Evolutionary conservation across 345 rosid genomes (phyloP), one percentile per base, ranked within the genome.

Genomic region (Gossypium herbaceum): DNA sequence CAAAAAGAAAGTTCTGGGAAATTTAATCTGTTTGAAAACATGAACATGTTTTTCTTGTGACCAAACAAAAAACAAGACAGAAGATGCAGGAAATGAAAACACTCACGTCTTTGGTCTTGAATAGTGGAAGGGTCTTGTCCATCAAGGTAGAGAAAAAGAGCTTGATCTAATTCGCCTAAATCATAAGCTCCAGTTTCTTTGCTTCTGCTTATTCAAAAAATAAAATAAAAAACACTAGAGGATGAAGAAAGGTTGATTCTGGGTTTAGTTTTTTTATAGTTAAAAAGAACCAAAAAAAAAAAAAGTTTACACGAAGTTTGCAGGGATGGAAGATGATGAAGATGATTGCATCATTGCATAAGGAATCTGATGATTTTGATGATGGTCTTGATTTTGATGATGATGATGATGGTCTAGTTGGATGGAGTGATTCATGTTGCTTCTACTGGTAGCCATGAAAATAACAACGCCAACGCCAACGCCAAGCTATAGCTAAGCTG

Each of bases 121-220:
- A 78, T 68, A 73, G 82, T 72, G 55, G 94, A 71, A 48, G 81
- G 82, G 61, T 91, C 92, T 77, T 94, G 94, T 78, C 97, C 99
- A 78, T 93, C 97, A 51, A 96, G 88, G 86, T 96, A 93, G 52
- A 92, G 94, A 75, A 96, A 89, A 76, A 96, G 94, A 24, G 98
- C 92, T 87, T 89, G 97, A 88, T 96, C 99, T 74, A 96, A 81
- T 78, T 96, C 99, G 70, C 92, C 97, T 81, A 96, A 68, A 81
- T 89, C 97, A 81, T 90, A 91, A n/a, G 81, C 70, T 70, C 80
- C 82, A 15, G 77, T 76, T 66, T 86, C 87, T 79, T 85, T 82
- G 74, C 77, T 79, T 75, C 82, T 84, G 78, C 75, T 66, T 57
- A 61, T 64, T 57, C 41, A 19, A 27, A 71, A 29, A 27, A 71